Evolutionary conservation across 2,329 filamentous ascomycete genomes (phyloP).

Genomic region (Talaromyces sp.): DNA sequence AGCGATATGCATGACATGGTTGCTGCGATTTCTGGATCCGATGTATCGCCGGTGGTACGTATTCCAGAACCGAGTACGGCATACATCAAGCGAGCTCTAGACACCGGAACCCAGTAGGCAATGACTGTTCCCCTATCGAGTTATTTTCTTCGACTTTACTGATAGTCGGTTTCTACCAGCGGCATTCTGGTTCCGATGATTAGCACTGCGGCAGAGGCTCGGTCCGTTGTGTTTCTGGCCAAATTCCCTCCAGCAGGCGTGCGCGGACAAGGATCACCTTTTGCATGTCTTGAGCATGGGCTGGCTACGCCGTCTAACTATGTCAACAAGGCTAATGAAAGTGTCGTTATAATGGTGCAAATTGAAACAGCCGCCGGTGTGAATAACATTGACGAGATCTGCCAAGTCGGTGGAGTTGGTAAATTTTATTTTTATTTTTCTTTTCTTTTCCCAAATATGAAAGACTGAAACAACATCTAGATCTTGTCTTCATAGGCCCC

Average conservation of each 20-base stretch:
- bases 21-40: conserved; percentile 5
- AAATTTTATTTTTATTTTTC: neutral
- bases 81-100: conserved; percentile 3
- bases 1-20: conserved; percentile 6
- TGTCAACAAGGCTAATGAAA: conserved; percentile 29
- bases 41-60: conserved; percentile 2
- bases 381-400: conserved; percentile 38
- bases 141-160: neutral
- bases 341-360: conserved; percentile 32
- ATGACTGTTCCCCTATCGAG: conserved; percentile 32
- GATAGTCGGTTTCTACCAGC: conserved; percentile 34
- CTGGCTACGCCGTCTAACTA: conserved; percentile 25
- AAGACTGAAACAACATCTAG: conserved; percentile 10
- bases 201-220: conserved; percentile 49
- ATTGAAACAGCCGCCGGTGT: conserved; percentile 37
- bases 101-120: conserved; percentile 5
- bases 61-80: conserved; percentile 2
- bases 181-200: conserved; percentile 41
- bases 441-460: too few relatives aligned
- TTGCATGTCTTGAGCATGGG: conserved; percentile 30
- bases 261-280: conserved; percentile 25
- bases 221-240: conserved; percentile 19
- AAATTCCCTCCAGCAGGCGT: conserved; percentile 28
- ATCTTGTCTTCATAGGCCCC: conserved; percentile 33
- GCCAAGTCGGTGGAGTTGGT: conserved; percentile 30